phyloP scores from a whole-genome alignment of 305 asterid genomes.

The Solanum hybrid region DNA sequence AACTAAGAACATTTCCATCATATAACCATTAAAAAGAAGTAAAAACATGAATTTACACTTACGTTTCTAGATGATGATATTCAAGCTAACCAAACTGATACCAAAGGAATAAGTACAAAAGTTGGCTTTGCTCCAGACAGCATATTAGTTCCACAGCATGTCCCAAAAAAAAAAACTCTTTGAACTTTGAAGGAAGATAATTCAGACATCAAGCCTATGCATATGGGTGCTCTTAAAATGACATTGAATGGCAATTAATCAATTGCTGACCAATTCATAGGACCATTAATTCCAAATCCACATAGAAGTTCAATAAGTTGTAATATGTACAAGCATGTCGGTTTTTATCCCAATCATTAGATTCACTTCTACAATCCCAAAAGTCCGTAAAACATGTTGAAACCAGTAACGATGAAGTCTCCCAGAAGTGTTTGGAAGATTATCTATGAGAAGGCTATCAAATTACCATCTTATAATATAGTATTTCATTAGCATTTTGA shows the following conservation, averaged over 20 bases:
- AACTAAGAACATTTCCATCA: background rate
- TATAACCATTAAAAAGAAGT: background rate
- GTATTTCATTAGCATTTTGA: background rate
- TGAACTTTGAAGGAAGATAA: background rate
- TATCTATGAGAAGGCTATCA: background rate
- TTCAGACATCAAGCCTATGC: background rate
- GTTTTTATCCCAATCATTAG: background rate
- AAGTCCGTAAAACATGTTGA: background rate
- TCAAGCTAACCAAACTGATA: background rate
- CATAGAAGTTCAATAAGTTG: background rate
- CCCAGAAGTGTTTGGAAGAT: background rate
- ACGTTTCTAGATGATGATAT: background rate
- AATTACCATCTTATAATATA: background rate
- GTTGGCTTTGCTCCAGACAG: background rate
- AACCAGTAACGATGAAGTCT: background rate
- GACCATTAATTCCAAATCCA: background rate
- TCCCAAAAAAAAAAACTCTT: background rate
- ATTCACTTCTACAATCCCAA: background rate
- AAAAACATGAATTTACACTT: background rate
- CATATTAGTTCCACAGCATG: background rate
- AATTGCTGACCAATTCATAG: background rate
- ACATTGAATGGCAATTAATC: background rate
- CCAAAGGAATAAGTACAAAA: background rate
- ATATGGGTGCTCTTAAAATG: background rate
- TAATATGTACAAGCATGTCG: background rate